phyloP scores from a whole-genome alignment of 2,329 filamentous ascomycete genomes.

The Calonectria multiphialidica region DNA sequence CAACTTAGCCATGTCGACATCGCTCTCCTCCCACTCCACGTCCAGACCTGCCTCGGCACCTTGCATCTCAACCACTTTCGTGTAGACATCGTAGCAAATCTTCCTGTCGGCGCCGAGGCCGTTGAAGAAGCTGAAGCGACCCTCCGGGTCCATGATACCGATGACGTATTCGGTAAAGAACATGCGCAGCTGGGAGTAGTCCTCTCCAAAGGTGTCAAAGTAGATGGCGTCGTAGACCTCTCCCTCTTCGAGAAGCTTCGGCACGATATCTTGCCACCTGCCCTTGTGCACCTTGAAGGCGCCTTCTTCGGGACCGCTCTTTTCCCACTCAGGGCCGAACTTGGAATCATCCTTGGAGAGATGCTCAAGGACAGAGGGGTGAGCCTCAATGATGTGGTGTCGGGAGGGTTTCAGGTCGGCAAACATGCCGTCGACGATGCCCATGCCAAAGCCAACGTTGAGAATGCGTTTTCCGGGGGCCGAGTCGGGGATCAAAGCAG shows the following conservation, averaged over 20 bases:
- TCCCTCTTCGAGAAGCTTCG: constrained; percentile 74
- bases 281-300: constrained; percentile 78
- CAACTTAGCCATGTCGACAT: constrained; percentile 76
- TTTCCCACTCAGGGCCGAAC: constrained; percentile 69
- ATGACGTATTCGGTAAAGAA: constrained; percentile 94
- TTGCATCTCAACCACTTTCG: constrained; percentile 91
- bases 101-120: constrained; percentile 92
- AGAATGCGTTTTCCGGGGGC: constrained; percentile 74
- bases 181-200: constrained; percentile 84
- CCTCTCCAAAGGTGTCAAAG: constrained; percentile 97
- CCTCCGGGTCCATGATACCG: constrained; percentile 76
- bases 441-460: constrained; percentile 93
- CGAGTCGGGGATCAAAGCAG: constrained; percentile 67
- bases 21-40: constrained; percentile 84
- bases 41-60: constrained; percentile 90
- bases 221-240: constrained; percentile 89
- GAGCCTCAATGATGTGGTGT: constrained; percentile 90
- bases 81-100: constrained; percentile 97
- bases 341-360: constrained; percentile 62
- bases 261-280: constrained; percentile 85
- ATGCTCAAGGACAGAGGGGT: constrained; percentile 79
- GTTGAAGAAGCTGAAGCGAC: constrained; percentile 89
- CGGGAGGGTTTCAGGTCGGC: constrained; percentile 73
- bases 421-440: constrained; percentile 85
- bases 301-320: constrained; percentile 67